Conservation (phyloP, 1,284 basidiomycete species). For the Phlebopus sp. region DNA sequence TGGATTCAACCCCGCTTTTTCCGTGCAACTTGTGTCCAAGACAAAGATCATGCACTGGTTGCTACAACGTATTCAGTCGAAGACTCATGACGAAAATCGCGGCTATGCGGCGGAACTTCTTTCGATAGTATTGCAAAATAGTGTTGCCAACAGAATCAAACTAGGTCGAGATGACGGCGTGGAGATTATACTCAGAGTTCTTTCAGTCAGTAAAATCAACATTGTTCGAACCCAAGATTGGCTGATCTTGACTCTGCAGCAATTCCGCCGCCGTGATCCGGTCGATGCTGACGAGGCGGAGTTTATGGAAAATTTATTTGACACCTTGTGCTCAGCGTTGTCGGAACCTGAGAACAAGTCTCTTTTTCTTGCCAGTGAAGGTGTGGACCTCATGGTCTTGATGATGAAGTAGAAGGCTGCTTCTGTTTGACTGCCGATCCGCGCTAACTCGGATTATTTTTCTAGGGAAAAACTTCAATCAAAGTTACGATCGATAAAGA, state of each 20-base stretch:
- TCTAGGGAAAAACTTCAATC: slow-evolving; percentile 79
- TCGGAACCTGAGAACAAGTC: slow-evolving; percentile 74
- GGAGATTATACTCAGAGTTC: slow-evolving; percentile 71
- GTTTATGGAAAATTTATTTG: slow-evolving; percentile 97
- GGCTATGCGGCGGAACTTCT: slow-evolving; percentile 87
- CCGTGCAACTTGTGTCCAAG: slow-evolving; percentile 65
- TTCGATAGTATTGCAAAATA: slow-evolving; percentile 83
- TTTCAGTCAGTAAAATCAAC: slow-evolving; percentile 64
- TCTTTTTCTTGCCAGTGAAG: slow-evolving; percentile 87
- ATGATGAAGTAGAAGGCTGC: slow-evolving; percentile 84
- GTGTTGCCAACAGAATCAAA: slow-evolving; percentile 59
- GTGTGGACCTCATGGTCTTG: slow-evolving; percentile 93
- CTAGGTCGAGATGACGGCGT: slow-evolving; percentile 75
- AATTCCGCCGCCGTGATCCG: slow-evolving; percentile 84
- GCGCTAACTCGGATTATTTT: slow-evolving; percentile 11
- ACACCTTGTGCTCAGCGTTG: slow-evolving; percentile 82
- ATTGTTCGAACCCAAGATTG: slow-evolving; percentile 4
- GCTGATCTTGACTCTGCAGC: slow-evolving; percentile 44
- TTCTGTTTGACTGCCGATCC: slow-evolving; percentile 9
- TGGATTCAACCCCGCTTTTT: slow-evolving; percentile 77
- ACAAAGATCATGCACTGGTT: slow-evolving; percentile 82
- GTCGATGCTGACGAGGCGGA: slow-evolving; percentile 87
- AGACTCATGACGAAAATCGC: slow-evolving; percentile 80
- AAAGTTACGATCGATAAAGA: slow-evolving; percentile 82
- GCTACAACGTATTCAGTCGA: slow-evolving; percentile 71